Evolutionary conservation across 805 yeast genomes (phyloP).

Genomic region (Pichia insulana): DNA sequence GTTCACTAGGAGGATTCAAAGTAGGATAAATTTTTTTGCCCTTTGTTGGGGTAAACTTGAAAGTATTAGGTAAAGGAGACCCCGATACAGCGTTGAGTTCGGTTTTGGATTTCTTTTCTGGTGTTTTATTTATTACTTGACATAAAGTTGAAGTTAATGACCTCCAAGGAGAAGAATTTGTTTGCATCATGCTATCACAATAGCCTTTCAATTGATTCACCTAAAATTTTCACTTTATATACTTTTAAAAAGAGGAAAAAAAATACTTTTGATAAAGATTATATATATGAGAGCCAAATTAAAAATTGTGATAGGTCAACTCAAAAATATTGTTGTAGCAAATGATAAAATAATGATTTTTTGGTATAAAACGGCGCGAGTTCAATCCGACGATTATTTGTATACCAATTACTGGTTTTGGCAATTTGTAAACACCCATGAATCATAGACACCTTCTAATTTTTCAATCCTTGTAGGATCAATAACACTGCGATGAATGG

Average conservation of each 20-base stretch:
- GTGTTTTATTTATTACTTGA: slow-evolving; percentile 5
- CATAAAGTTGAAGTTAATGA: not conserved
- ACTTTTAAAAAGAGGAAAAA: no score
- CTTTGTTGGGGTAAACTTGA: slow-evolving; percentile 25
- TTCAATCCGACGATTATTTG: no score
- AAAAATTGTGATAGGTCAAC: no score
- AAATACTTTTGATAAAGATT: no score
- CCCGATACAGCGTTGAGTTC: not conserved
- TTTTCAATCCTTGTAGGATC: not conserved
- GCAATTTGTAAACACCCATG: slow-evolving; percentile 10
- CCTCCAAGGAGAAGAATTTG: slow-evolving; percentile 7
- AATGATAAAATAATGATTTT: no score
- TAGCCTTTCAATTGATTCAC: not conserved
- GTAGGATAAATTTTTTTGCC: slow-evolving; percentile 23
- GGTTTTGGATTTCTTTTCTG: slow-evolving; percentile 1
- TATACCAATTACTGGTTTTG: slow-evolving; percentile 2
- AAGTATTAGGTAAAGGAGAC: slow-evolving; percentile 21
- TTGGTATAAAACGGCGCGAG: no score
- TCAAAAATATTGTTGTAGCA: no score
- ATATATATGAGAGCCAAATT: no score
- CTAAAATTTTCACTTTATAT: not conserved
- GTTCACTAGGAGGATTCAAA: slow-evolving; percentile 12
- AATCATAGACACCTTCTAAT: slow-evolving; percentile 3
- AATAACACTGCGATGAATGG: not conserved
- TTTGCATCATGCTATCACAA: slow-evolving; percentile 2